These are phyloP conservation scores for Conidiobolus incongruus DNA, from an alignment of 371 early-diverging fungal genomes.

Conservation along the genomic window DNA sequence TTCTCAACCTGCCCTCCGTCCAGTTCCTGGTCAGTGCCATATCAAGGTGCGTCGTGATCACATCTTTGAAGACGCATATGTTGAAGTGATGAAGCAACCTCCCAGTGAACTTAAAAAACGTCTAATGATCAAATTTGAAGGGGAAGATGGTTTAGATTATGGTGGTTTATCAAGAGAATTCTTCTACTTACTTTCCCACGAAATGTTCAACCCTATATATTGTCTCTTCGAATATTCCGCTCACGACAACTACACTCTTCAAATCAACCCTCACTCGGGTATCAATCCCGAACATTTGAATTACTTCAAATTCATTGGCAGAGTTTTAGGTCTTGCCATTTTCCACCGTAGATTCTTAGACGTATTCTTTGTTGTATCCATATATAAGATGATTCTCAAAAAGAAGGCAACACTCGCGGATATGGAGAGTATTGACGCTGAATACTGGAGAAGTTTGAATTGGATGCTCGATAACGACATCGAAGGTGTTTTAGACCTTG, in stretches of 20 bases:
- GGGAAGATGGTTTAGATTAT: constrained; percentile 95
- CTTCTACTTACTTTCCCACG: constrained; percentile 87
- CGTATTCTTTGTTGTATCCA: constrained; percentile 84
- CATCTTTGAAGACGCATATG: constrained; percentile 88
- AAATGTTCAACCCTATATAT: constrained; percentile 97
- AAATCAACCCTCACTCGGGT: constrained; percentile 87
- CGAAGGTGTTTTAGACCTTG: constrained; percentile 66
- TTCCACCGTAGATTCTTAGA: constrained; percentile 94
- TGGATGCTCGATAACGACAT: constrained; percentile 92
- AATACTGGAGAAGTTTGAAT: constrained; percentile 69
- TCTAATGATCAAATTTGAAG: constrained; percentile 91
- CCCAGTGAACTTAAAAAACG: constrained; percentile 78
- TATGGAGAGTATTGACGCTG: constrained; percentile 91
- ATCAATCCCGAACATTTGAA: constrained; percentile 96
- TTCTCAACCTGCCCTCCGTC: constrained; percentile 74
- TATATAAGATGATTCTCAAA: constrained; percentile 89
- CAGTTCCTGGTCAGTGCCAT: constrained; percentile 81
- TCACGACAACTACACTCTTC: constrained; percentile 88
- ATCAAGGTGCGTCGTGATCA: constrained; percentile 66
- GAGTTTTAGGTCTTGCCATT: constrained; percentile 88
- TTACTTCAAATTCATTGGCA: constrained; percentile 96
- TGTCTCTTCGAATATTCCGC: constrained; percentile 94
- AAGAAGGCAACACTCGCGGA: constrained; percentile 72
- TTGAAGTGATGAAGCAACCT: constrained; percentile 71
- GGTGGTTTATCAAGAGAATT: constrained; percentile 95